Conservation (phyloP, 306 rosid genomes). For the Cicer judaicum region DNA sequence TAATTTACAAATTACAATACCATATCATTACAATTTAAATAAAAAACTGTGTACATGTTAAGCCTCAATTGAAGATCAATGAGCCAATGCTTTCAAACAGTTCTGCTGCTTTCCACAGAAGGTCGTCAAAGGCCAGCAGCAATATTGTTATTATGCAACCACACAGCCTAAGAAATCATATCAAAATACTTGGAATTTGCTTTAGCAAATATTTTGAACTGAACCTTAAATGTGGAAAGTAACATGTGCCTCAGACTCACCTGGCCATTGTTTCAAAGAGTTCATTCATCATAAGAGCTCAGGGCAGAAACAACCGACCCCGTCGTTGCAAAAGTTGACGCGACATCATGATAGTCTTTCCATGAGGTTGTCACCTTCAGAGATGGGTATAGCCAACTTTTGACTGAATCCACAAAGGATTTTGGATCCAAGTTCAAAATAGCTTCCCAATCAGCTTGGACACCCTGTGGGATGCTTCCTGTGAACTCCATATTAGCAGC, state of each 20-base stretch:
- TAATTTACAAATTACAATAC: slow-evolving; percentile 43
- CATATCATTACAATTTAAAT: slow-evolving; percentile 7
- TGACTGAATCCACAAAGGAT: slow-evolving; percentile 72
- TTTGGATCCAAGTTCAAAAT: slow-evolving; percentile 69
- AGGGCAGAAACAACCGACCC: slow-evolving; percentile 92
- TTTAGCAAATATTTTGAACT: slow-evolving; percentile 7
- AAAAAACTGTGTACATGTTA: slow-evolving; percentile 25
- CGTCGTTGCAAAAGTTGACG: slow-evolving; percentile 73
- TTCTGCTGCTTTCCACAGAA: slow-evolving; percentile 28
- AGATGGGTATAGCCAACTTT: slow-evolving; percentile 90
- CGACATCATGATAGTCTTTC: slow-evolving; percentile 87
- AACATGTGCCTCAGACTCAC: slow-evolving; percentile 40
- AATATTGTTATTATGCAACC: slow-evolving; percentile 27
- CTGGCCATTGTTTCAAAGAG: slow-evolving; percentile 42
- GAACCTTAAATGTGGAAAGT: not conserved
- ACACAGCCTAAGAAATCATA: slow-evolving; percentile 38
- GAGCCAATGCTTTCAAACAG: slow-evolving; percentile 37
- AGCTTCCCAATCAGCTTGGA: slow-evolving; percentile 99
- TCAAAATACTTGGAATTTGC: slow-evolving; percentile 7
- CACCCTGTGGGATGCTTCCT: slow-evolving; percentile 76
- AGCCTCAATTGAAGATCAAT: slow-evolving; percentile 30
- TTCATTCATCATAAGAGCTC: slow-evolving; percentile 69
- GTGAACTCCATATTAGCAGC: slow-evolving; percentile 98
- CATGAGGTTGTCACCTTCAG: slow-evolving; percentile 82
- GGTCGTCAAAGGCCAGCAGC: slow-evolving; percentile 37